Percentiles rank a stretch among this genome's conserved stretches.
Conservation (phyloP, 164 flowering plant species). For the Litsea cubeba region DNA sequence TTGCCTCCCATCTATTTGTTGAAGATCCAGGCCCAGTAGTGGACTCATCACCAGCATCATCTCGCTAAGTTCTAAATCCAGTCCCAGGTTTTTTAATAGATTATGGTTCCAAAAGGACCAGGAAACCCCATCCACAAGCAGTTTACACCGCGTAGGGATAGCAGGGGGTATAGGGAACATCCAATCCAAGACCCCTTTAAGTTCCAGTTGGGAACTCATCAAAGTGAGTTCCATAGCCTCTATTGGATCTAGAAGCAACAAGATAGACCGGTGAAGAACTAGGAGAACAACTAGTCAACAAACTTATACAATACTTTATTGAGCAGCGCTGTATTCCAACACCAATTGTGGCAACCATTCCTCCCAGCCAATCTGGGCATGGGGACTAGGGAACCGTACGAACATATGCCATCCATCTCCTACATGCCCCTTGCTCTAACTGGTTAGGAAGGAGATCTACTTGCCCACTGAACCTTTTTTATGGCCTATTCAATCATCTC, state of each 20-base stretch:
- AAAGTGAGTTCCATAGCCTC: neutral
- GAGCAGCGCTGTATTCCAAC: neutral
- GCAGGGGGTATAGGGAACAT: neutral
- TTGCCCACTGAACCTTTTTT: no score
- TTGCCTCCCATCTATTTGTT: no score
- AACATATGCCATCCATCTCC: neutral
- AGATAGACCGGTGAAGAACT: neutral
- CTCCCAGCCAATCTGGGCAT: neutral
- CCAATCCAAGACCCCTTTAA: neutral
- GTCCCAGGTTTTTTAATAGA: no score
- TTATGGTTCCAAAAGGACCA: neutral
- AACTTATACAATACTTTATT: neutral
- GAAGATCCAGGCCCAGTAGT: no score
- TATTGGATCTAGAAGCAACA: neutral
- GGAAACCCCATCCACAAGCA: neutral
- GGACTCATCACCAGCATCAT: no score
- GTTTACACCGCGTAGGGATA: neutral
- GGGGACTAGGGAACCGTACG: neutral
- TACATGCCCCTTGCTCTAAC: neutral
- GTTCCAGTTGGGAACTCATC: neutral
- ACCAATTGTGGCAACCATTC: neutral
- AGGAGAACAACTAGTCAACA: neutral
- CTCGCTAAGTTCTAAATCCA: no score
- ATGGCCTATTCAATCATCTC: no score
- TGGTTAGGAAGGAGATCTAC: neutral